Conservation (phyloP, 1,139 yeast species). For the Chernovozyma aurita region DNA sequence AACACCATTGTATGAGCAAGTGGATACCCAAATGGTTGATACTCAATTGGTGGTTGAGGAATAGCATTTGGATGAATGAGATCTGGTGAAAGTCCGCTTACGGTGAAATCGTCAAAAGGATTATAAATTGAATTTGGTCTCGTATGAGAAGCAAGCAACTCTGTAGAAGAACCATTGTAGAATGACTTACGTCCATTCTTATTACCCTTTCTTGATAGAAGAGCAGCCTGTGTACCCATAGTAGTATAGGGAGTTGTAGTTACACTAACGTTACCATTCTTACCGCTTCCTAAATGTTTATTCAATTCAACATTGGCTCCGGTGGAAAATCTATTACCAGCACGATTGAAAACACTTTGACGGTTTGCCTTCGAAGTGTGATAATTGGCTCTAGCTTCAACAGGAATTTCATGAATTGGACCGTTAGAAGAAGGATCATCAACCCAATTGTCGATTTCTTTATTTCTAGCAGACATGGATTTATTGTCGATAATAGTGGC, state of each 20-base stretch:
- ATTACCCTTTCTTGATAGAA: slow-evolving; percentile 12
- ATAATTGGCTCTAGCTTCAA: slow-evolving; percentile 47
- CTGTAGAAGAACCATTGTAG: slow-evolving; percentile 26
- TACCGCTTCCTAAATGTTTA: neutral
- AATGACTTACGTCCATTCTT: neutral
- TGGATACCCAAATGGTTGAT: slow-evolving; percentile 86
- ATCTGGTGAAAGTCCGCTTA: slow-evolving; percentile 60
- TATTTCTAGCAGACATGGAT: slow-evolving; percentile 43
- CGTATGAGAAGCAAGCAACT: slow-evolving; percentile 21
- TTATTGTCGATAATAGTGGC: slow-evolving; percentile 56
- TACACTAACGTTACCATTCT: neutral
- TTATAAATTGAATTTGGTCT: slow-evolving; percentile 31
- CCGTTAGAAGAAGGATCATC: slow-evolving; percentile 37
- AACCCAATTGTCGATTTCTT: slow-evolving; percentile 78
- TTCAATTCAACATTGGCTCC: neutral
- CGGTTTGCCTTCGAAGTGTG: slow-evolving; percentile 38
- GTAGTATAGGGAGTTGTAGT: slow-evolving; percentile 39
- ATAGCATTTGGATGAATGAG: slow-evolving; percentile 69
- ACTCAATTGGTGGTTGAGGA: slow-evolving; percentile 85
- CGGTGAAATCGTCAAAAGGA: slow-evolving; percentile 39
- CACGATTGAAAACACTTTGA: slow-evolving; percentile 41
- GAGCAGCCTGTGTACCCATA: slow-evolving; percentile 53
- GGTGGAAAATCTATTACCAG: slow-evolving; percentile 23
- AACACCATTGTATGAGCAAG: slow-evolving; percentile 78
- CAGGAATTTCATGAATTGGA: slow-evolving; percentile 53